Base-by-base conservation (phyloP, 2,329 filamentous ascomycete genomes). In the Alternaria arborescens region DNA sequence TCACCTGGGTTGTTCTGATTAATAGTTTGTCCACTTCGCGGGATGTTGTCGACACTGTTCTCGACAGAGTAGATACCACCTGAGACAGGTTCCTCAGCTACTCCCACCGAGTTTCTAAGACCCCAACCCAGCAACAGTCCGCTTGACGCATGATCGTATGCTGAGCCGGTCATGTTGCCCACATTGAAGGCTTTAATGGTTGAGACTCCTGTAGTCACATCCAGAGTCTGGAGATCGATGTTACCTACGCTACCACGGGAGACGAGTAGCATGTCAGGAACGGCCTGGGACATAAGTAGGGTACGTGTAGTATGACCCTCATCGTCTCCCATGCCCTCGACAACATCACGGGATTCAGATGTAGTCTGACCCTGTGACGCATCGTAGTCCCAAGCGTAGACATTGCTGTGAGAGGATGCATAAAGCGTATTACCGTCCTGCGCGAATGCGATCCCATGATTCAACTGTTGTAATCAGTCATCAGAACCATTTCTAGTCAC, bases 1-100 rank as follows among this genome's bases (percentile, higher is more conserved):
- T 93, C 91, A 16, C 84, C 90, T 0, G 90, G 90, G 70, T 93
- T 93, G 69, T 91, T 82, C 61, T 86, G 76, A 66, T 90, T 87
- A 44, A 91, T 84, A 61, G 90, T 87, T n/a, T 82, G 66, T 10
- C 84, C 85, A 48, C 83, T 77, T 32, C 90, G 83, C 14, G 78
- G 77, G 16, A 92, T 81, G 38, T 90, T 77, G 75, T 92, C 90
- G 8, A 87, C 87, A 2, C 86, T 89, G 77, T 93, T 93, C 77
- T 93, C 91, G 8, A 93, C 88, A 18, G 78, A 79, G 68, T 80
- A 86, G 38, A 86, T 82, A 58, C 79, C 82, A 28, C 84, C 84
- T 24, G 76, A 81, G 18, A 70, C 65, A 7, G 84, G 83, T 51
- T 91, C 83, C 75, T 91, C 89, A n/a, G 81, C 88, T 4, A 93